Conservation (phyloP, 306 rosid species). For the Malus domestica region ASM211411v1 NC_041797.1:3478001-3478500, state of each 20-base stretch:
- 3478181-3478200: conserved; percentile 26
- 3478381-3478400: background rate
- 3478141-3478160: conserved; percentile 43
- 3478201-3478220: conserved; percentile 35
- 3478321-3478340: conserved; percentile 47
- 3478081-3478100: conserved; percentile 85
- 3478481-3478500: conserved; percentile 57
- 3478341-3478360: conserved; percentile 41
- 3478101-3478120: conserved; percentile 59
- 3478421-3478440: background rate
- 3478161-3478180: conserved; percentile 22
- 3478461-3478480: conserved; percentile 44
- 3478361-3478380: background rate
- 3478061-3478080: conserved; percentile 82
- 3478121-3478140: conserved; percentile 38
- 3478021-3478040: conserved; percentile 49
- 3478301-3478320: conserved; percentile 63
- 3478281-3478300: conserved; percentile 37
- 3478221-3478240: conserved; percentile 29
- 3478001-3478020: conserved; percentile 48
- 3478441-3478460: conserved; percentile 37
- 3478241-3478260: conserved; percentile 18
- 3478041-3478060: conserved; percentile 52
- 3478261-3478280: conserved; percentile 21
- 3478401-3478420: background rate